Evolutionary conservation across 2,329 filamentous ascomycete species (phyloP), one percentile per base, ranked within the genome.

Genomic region (Aspergillus pseudoviridinutans): DNA sequence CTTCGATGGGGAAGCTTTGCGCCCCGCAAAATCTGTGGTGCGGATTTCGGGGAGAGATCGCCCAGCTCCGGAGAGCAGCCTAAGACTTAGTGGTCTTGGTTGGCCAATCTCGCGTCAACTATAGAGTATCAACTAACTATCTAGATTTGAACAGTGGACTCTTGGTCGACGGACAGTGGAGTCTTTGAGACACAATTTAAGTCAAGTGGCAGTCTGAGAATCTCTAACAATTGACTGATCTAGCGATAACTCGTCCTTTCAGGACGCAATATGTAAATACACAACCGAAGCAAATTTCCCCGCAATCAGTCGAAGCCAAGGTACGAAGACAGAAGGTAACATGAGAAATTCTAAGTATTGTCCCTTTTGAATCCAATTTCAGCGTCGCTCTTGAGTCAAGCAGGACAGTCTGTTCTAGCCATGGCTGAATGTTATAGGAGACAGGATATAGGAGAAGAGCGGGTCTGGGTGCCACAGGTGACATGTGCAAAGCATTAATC

Each of bases 401-500:
- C 32, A 47, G 12, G 14, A 27, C 44, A 47, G 14, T 47, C 12
- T 27, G 44, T 12, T 14, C 14, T 17, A 4, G 14, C 32, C 14
- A 17, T 12, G 12, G 8, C 22, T 12, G 12, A 14, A 12, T 14
- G 42, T 14, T 47, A 25, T 24, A 27, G 24, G 44, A 7, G 44
- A 25, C 22, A 22, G n/a, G 7, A 10, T 10, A 12, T 12, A 47
- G 4, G 44, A 47, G 24, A 47, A 47, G 44, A 27, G 22, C 24
- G 44, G 22, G 44, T 38, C 32, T 38, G 32, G 32, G 5, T 17
- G 14, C 44, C 44, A 24, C 22, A 17, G 25, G 6, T 24, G 10
- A 27, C 12, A 47, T 12, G 12, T 24, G 22, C 25, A 47, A 14
- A 55, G 65, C 61, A 66, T 63, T 59, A 60, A 46, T 63, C 66